phyloP scores from a whole-genome alignment of 2,329 filamentous ascomycete species.

The Epichloe brachyelytri region DNA sequence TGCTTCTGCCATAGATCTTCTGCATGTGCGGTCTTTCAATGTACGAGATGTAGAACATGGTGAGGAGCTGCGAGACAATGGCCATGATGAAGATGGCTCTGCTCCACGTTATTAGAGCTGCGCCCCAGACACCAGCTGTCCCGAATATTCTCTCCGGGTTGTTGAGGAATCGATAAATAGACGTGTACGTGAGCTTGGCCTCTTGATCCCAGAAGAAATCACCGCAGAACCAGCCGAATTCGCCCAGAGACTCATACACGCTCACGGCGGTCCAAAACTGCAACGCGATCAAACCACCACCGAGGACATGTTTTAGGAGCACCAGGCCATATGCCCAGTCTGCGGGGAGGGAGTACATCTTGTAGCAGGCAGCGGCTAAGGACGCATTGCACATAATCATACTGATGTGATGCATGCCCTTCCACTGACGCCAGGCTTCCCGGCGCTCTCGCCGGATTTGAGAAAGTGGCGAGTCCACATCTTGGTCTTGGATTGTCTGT shows the following conservation, averaged over 20 bases:
- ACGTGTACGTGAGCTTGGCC: conserved; percentile 84
- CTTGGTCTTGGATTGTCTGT: conserved; percentile 78
- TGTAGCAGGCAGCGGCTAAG: conserved; percentile 86
- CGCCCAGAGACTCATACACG: conserved; percentile 88
- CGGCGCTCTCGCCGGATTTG: conserved; percentile 82
- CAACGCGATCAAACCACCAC: conserved; percentile 64
- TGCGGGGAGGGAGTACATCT: conserved; percentile 79
- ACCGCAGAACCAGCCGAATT: conserved; percentile 98
- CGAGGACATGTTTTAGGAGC: conserved; percentile 76
- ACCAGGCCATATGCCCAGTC: conserved; percentile 83
- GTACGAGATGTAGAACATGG: conserved; percentile 77
- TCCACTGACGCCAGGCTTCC: conserved; percentile 98
- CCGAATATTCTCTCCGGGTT: conserved; percentile 93
- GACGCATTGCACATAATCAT: conserved; percentile 82
- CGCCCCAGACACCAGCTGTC: conserved; percentile 88
- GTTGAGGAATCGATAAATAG: conserved; percentile 96
- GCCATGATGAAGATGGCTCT: conserved; percentile 77
- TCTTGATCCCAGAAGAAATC: conserved; percentile 95
- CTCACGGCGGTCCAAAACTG: conserved; percentile 89
- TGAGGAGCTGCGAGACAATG: conserved; percentile 71
- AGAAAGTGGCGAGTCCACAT: conserved; percentile 95
- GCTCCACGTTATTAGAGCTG: conserved; percentile 86
- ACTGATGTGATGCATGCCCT: conserved; percentile 85
- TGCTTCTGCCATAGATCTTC: conserved; percentile 78
- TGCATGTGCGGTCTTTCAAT: conserved; percentile 97